Evolutionary conservation across 257 asterid genomes (phyloP), one percentile per base, ranked within the genome.

Genomic region (Solanum pennellii): DNA sequence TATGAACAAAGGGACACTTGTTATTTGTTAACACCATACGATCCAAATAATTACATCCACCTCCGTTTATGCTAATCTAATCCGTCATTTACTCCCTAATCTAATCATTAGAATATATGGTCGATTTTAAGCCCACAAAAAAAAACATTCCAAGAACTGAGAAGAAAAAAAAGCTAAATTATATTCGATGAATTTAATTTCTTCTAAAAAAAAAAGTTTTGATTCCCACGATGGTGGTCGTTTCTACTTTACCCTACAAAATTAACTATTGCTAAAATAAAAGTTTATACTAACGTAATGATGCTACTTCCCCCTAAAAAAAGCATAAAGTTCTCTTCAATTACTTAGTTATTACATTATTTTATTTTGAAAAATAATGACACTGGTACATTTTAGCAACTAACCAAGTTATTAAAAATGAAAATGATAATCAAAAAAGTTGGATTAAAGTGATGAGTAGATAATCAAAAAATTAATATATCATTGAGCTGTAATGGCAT

Each of bases 201-300:
- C 15, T 44, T 89, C 84, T 88, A 18, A 52, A 52, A n/a, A 18
- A 52, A 52, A n/a, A 72, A 68, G 75, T 29, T 66, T 42, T 20
- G 82, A 86, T 86, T 75, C 90, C n/a, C 66, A 44, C n/a, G 68
- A 42, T 29, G 60, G 84, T 72, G 77, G 37, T 71, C 60, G 89
- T 44, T 69, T 69, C 87, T 62, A 10, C 90, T 90, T 86, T 84
- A 75, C 85, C 88, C 86, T 68, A 88, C 89, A 84, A 9, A 39
- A 72, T 76, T 37, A 52, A 76, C 42, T 25, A 86, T 89, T 87
- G 59, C 72, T 85, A 41, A 52, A 79, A 88, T 39, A 47, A 85
- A n/a, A 66, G 60, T 60, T 69, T 69, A 85, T 39, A 42, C 87
- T 82, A 71, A 31, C 15, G 12, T 71, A 44, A 75, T 41, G 72